A percentile compares a stretch with the other conserved stretches of the same genome.
Evolutionary conservation across 2,329 filamentous ascomycete species (phyloP).

Genomic region (Clarireedia monteithiana): DNA sequence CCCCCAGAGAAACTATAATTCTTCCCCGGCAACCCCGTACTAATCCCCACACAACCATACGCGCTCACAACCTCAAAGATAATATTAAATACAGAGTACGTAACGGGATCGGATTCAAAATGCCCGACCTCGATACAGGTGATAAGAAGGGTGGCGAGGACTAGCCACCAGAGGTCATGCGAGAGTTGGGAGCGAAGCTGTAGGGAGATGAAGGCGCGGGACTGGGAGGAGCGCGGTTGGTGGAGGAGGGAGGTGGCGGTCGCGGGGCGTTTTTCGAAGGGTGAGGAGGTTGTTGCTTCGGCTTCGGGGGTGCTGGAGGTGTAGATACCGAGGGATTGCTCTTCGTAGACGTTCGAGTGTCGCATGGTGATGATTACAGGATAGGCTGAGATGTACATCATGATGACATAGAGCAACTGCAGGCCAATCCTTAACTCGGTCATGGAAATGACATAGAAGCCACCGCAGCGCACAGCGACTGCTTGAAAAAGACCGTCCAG

Average conservation of each 20-base stretch:
- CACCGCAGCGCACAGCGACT: conserved; percentile 55
- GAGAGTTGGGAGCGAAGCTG: conserved; percentile 58
- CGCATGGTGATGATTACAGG: conserved; percentile 57
- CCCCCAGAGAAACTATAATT: conserved; percentile 49
- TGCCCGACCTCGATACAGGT: conserved; percentile 51
- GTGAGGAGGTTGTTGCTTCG: not conserved
- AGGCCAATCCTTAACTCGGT: not conserved
- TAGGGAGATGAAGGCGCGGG: conserved; percentile 20
- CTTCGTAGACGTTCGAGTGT: conserved; percentile 66
- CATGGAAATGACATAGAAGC: conserved; percentile 41
- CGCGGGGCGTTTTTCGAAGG: not conserved
- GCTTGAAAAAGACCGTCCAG: conserved; percentile 61
- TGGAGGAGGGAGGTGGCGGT: not conserved
- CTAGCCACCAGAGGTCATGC: conserved; percentile 61
- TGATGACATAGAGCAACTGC: conserved; percentile 48
- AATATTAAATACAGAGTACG: conserved; percentile 52
- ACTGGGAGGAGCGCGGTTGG: too few relatives aligned
- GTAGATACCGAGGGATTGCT: conserved; percentile 56
- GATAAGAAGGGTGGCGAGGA: conserved; percentile 52
- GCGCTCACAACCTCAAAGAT: conserved; percentile 49
- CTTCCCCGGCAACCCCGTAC: conserved; percentile 44
- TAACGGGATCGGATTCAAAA: conserved; percentile 42
- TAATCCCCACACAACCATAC: conserved; percentile 56
- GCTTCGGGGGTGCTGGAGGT: not conserved
- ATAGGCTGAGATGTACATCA: conserved; percentile 61